Base-by-base conservation (phyloP, 768 basidiomycete genomes). In the Gymnopilus junonius region DNA sequence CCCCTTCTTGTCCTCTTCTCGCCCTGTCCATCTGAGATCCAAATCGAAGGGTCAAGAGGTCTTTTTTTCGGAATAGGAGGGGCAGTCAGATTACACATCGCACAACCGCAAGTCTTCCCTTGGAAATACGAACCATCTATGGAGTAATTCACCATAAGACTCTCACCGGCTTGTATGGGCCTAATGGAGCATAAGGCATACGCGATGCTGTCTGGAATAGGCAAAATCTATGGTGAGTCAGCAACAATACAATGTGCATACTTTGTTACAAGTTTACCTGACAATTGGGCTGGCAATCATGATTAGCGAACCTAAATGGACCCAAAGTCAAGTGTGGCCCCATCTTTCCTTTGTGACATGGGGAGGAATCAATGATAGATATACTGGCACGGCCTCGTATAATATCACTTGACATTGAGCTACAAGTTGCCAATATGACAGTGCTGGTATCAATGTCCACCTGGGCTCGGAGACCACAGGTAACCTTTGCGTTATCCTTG, bases 211-310 rank as follows among this genome's bases (percentile, higher is more conserved):
- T 58, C 46, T 8, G 25, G 14, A 20, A 45, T 46, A 4, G 57
- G 23, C 57, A 58, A 45, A n/a, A 58, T 58, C 57, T 58, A n/a
- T 14, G 20, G 27, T 4, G 17, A 37, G 17, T 37, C 37, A 43
- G 12, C 27, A 23, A 3, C n/a, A 17, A 7, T 17, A 8, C 2
- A 43, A 25, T 46, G 27, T 3, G 17, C n/a, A 8, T 25, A 4
- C 8, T 29, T 17, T 4, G 32, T 5, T 37, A 12, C 35, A 25
- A 35, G 21, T 25, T 35, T 32, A 58, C 57, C 29, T 58, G 57
- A 34, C 57, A 58, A 46, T 58, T 58, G 20, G 57, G 57, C 15
- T 20, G n/a, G 57, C 57, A 58, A 25, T 58, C 57, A 32, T 58
- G 57, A 46, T 58, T 58, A 10, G 43, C 57, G 46, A 58, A 58